Evolutionary conservation across 768 basidiomycete genomes (phyloP), one percentile per base, ranked within the genome.

Genomic region (Omphalotus guepiniiformis): DNA sequence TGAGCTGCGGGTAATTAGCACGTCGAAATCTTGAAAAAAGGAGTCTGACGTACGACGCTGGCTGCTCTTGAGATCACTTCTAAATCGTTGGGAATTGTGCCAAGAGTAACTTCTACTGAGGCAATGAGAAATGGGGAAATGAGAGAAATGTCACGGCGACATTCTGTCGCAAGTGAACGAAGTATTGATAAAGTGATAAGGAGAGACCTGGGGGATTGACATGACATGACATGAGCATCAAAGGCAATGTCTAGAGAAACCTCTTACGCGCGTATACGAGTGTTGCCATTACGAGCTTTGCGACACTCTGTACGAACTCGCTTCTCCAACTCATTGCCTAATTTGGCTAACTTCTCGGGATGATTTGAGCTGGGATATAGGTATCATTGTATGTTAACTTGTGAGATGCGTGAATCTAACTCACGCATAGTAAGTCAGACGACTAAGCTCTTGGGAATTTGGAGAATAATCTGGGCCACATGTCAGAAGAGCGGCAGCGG

Each of bases 111-210:
- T 47, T 80, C 80, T 26, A 91, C 73, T 22, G 82, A 82, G 13
- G 80, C 70, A 39, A 91, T 70, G 22, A 93, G 73, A 5, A 83
- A 74, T 1, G 83, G 72, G 0, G 89, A 84, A 47, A 92, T 71
- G 32, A 90, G 77, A 23, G 82, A 75, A 36, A 92, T 81, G 62
- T 93, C 91, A 42, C 84, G 77, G 51, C 88, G 79, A 62, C 93
- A 96, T 71, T 95, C 93, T 40, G 82, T 83, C 4, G 89, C 83
- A 40, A 96, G 71, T 19, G 90, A 76, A 49, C 84, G 83, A 57
- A 93, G 75, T 50, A 95, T 88, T 19, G 85, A 75, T 39, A 96
- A 74, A 2, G 92, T 86, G 47, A 95, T 84, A 25, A 95, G 75
- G 27, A 96, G 79, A 21, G 81, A 78, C 15, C 89, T 92, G 52